phyloP scores from a whole-genome alignment of 108 stramenopile genomes.

The Epipyxis sp. region DNA sequence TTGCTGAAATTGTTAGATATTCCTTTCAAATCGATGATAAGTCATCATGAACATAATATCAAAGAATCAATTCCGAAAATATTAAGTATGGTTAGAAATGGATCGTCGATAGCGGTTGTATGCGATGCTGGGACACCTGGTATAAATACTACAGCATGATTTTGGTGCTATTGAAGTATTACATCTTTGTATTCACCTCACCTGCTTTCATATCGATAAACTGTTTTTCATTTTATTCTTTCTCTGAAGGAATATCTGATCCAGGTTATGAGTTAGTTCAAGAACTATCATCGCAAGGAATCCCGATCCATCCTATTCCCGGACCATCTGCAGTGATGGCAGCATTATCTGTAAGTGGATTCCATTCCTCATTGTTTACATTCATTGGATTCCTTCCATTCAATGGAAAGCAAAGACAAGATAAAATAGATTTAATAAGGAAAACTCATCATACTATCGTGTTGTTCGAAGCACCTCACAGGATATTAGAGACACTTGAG shows the following conservation, averaged over 20 bases:
- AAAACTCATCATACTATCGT: neutral
- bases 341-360: neutral
- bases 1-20: neutral
- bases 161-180: too few species aligned
- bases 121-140: conserved; percentile 15
- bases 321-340: conserved; percentile 1
- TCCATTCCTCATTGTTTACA: neutral
- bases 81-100: neutral
- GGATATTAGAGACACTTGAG: neutral
- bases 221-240: too few species aligned
- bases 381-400: conserved; percentile 5
- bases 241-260: too few species aligned
- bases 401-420: neutral
- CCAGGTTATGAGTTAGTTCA: neutral
- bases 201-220: too few species aligned
- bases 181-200: too few species aligned
- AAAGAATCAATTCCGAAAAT: neutral
- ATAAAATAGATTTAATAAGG: neutral
- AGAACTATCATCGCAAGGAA: neutral
- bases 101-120: conserved; percentile 1
- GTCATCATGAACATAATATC: conserved; percentile 14
- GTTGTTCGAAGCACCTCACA: neutral
- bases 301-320: neutral
- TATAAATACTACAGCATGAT: too few species aligned
- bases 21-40: neutral